A percentile compares a stretch with the other conserved stretches of the same genome.
These are phyloP conservation scores for Syzygium oleosum DNA, from an alignment of 345 rosid species.

Conservation along the genomic window DNA sequence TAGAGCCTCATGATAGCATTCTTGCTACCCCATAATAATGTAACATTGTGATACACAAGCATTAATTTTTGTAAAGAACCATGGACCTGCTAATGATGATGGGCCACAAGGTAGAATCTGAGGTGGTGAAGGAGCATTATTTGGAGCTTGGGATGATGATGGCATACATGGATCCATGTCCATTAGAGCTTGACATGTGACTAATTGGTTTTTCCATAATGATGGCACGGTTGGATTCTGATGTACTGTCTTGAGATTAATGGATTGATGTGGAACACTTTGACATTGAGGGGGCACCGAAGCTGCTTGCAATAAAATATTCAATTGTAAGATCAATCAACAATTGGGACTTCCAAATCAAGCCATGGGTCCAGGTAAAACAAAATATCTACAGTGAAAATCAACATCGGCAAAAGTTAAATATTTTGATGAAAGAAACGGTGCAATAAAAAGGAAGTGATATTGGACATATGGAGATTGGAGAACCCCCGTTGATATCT, in stretches of 20 bases:
- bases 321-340: neutral
- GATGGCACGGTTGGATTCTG: neutral
- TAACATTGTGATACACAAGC: neutral
- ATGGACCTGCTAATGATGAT: neutral
- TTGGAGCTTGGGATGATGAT: neutral
- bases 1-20: neutral
- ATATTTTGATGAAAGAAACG: neutral
- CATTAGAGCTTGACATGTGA: neutral
- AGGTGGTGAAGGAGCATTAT: neutral
- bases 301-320: neutral
- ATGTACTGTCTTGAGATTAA: neutral
- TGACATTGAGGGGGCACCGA: neutral
- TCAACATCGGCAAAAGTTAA: neutral
- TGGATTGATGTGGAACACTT: neutral
- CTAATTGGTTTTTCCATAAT: neutral
- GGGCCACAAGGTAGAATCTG: neutral
- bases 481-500: fast-evolving
- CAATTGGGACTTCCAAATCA: neutral
- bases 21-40: neutral
- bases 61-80: too few species aligned
- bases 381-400: too few species aligned
- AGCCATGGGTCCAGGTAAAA: neutral
- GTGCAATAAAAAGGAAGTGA: neutral
- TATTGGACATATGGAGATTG: fast-evolving
- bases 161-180: neutral